Evolutionary conservation across 164 flowering plant genomes (phyloP), one percentile per base, ranked within the genome.

Genomic region (Akebia trifoliata): DNA sequence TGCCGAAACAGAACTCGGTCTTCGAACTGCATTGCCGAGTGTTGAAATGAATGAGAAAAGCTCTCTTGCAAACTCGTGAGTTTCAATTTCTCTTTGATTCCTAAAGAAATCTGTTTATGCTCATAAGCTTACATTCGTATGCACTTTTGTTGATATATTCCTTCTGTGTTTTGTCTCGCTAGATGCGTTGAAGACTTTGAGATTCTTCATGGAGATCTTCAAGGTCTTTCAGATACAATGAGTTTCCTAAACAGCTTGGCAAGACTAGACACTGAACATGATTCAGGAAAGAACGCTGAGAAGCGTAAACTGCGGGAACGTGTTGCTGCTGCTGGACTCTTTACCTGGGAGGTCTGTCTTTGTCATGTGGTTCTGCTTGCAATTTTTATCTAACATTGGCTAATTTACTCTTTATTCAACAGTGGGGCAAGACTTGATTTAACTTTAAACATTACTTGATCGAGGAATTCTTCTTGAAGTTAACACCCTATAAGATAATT

Each of bases 171-270:
- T 21, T 32, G 1, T 53, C 22, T 56, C 52, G 31, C 36, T 66
- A 93, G 96, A 59, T 67, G 60, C 47, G 66, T 70, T 36, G 78
- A 78, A 57, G 86, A 88, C 59, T 90, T 90, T 72, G 93, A 90
- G 54, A 83, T 94, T 69, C 89, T 94, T 65, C 85, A 86, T 73
- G 99, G 99, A 55, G 87, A 90, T 64, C 62, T 61, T 69, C 85
- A 83, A 48, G 93, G 89, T 53, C 87, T 90, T 63, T 40, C 93
- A 21, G 99, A 94, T 78, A 90, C 99, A 36, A 47, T 76, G 77
- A 73, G 57, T 69, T 94, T 94, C 75, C 73, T 94, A 52, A 81
- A 70, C 54, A 84, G 85, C 63, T 78, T 94, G 72, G 85, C 78
- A 32, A 76, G 72, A 61, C 72, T 93, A 17, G 81, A 77, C 65